Base-by-base conservation (phyloP, 2,329 filamentous ascomycete species). In the Karstenula rhodostoma region DNA sequence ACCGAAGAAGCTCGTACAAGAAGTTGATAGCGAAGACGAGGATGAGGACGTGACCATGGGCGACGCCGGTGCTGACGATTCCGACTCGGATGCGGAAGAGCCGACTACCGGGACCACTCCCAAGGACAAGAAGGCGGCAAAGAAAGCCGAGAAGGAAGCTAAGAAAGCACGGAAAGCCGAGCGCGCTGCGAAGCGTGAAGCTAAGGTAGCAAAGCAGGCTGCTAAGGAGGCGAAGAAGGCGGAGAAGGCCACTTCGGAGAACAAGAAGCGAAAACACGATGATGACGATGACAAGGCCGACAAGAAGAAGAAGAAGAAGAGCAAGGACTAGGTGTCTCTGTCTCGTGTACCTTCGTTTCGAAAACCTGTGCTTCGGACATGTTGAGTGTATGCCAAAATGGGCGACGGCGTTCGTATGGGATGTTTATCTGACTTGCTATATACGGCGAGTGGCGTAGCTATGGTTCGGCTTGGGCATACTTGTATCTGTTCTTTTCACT, bases 291-390 rank as follows among this genome's bases (percentile, higher is more conserved):
- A 81, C 69, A 85, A 86, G 78, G 85, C 85, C 77, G 86, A 90
- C 80, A 85, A 90, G 80, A 85, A 90, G 77, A 87, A 87, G 79
- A 87, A 87, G 80, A 82, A 84, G 75, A 89, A 90, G 83, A 78
- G 70, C 73, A 77, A 78, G 73, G 75, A 69, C 29, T 78, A 78
- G 67, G 68, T 50, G 37, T 29, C 23, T 17, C 35, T 17, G 50
- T 19, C 37, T 54, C 35, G 10, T 19, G 51, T 29, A 6, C 37
- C 47, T 48, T 44, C 32, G n/a, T 55, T 37, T 58, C 25, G 32
- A 10, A 52, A 42, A 52, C 22, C 33, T 25, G 22, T 42, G 33
- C 9, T 33, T 25, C 22, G 35, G 4, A 37, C n/a, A 42, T 33
- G 49, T 42, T 52, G 33, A 35, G 12, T 25, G 33, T 51, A 25